Percentiles rank a stretch among this genome's conserved stretches.
Evolutionary conservation across 345 rosid genomes (phyloP).

Genomic region (Populus davidiana): DNA sequence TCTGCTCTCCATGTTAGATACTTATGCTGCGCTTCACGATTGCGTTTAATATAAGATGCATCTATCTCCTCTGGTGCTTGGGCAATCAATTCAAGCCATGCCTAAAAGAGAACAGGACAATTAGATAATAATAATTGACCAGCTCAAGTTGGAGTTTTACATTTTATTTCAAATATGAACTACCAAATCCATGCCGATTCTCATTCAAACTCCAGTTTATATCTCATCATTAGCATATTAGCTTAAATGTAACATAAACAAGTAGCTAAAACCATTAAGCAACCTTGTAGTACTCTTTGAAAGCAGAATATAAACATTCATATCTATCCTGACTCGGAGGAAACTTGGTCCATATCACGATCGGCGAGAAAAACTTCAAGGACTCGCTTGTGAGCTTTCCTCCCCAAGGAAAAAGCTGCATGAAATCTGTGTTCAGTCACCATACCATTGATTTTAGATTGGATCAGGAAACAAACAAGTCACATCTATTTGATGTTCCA

Average conservation of each 20-base stretch:
- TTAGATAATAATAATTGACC: neutral
- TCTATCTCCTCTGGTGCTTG: constrained; percentile 42
- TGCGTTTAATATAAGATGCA: constrained; percentile 32
- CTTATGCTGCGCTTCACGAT: constrained; percentile 60
- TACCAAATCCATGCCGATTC: neutral
- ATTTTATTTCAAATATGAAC: neutral
- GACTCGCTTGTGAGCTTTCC: constrained; percentile 92
- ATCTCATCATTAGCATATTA: neutral
- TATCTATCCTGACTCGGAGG: constrained; percentile 39
- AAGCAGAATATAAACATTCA: constrained; percentile 50
- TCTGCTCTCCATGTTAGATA: constrained; percentile 73
- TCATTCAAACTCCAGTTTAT: neutral
- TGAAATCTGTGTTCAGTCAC: constrained; percentile 42
- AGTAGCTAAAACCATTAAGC: constrained; percentile 4
- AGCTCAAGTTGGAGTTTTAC: neutral
- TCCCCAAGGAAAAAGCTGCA: constrained; percentile 97
- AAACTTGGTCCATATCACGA: constrained; percentile 71
- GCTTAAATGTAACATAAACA: neutral
- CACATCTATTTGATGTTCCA: constrained; percentile 1
- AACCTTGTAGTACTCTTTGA: constrained; percentile 68
- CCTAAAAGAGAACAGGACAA: constrained; percentile 39
- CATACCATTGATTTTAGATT: constrained; percentile 27
- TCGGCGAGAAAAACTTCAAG: constrained; percentile 65
- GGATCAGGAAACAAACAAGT: neutral
- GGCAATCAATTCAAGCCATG: constrained; percentile 56